These are phyloP conservation scores for Hypoxylon perforatum DNA, from an alignment of 495 filamentous ascomycete species.

Conservation along the genomic window DNA sequence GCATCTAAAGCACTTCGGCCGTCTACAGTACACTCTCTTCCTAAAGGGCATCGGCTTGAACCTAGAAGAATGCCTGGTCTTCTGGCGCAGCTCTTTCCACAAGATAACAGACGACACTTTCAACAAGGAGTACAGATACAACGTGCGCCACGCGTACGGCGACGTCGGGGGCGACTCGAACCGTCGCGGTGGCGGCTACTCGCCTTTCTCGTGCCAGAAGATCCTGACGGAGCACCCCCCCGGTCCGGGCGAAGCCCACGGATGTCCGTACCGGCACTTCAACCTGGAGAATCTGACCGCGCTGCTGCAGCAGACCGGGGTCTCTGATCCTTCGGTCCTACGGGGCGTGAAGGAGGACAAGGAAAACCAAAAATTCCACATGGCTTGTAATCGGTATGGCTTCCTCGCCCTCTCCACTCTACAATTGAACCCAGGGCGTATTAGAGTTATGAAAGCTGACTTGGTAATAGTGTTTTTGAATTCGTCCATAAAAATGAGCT, in stretches of 20 bases:
- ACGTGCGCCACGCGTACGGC: slow-evolving; percentile 91
- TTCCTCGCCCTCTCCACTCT: background rate
- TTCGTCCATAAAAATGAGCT: slow-evolving; percentile 86
- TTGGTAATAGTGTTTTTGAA: slow-evolving; percentile 78
- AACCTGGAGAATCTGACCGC: slow-evolving; percentile 83
- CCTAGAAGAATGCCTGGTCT: slow-evolving; percentile 90
- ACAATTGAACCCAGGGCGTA: slow-evolving; percentile 1
- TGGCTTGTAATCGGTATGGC: slow-evolving; percentile 86
- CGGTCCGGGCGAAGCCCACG: slow-evolving; percentile 85
- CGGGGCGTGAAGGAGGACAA: slow-evolving; percentile 88
- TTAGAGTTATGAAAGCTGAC: slow-evolving; percentile 5
- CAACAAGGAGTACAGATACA: slow-evolving; percentile 97
- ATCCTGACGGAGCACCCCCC: slow-evolving; percentile 88
- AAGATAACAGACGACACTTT: slow-evolving; percentile 89
- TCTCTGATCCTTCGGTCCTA: slow-evolving; percentile 80
- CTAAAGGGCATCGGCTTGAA: slow-evolving; percentile 95
- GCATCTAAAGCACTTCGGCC: slow-evolving; percentile 92
- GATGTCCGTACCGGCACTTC: slow-evolving; percentile 96
- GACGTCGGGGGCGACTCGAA: slow-evolving; percentile 95
- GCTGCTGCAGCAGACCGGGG: slow-evolving; percentile 77
- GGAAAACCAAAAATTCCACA: slow-evolving; percentile 87
- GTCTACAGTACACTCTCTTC: slow-evolving; percentile 96
- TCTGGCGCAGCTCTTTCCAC: slow-evolving; percentile 89
- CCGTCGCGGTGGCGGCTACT: slow-evolving; percentile 84
- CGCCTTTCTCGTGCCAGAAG: slow-evolving; percentile 92